These are phyloP conservation scores for Russula sp. DNA, from an alignment of 768 basidiomycete species.

Conservation along the genomic window DNA sequence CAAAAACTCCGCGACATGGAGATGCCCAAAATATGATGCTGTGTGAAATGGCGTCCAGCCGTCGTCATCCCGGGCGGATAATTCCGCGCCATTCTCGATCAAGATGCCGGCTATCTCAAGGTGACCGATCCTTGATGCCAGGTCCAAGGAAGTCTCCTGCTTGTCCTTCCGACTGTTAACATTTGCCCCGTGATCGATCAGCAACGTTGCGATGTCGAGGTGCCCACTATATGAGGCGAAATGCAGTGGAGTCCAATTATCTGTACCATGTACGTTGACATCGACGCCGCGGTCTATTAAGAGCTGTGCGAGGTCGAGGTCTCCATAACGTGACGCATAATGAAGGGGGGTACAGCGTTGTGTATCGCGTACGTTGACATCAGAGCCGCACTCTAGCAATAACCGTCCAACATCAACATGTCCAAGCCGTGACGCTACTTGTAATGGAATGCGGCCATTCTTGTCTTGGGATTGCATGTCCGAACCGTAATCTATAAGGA, in stretches of 20 bases:
- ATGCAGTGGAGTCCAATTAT: constrained; percentile 1
- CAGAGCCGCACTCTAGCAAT: constrained; percentile 4
- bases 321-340: no score
- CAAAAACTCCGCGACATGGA: background rate
- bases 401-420: background rate
- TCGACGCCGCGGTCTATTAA: constrained; percentile 5
- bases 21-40: background rate
- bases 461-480: no score
- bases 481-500: background rate
- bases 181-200: constrained; percentile 1
- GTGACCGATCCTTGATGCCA: background rate
- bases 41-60: background rate
- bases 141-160: background rate
- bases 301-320: no score
- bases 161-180: background rate
- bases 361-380: background rate
- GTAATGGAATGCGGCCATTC: no score
- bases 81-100: background rate
- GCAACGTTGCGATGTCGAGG: background rate
- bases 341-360: no score
- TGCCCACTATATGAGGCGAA: background rate
- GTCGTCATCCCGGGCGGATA: background rate
- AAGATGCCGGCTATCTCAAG: background rate
- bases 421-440: background rate
- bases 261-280: background rate